A percentile compares a stretch with the other conserved stretches of the same genome.
Evolutionary conservation across 2,329 filamentous ascomycete genomes (phyloP).

Genomic region (Microdochium paspali): DNA sequence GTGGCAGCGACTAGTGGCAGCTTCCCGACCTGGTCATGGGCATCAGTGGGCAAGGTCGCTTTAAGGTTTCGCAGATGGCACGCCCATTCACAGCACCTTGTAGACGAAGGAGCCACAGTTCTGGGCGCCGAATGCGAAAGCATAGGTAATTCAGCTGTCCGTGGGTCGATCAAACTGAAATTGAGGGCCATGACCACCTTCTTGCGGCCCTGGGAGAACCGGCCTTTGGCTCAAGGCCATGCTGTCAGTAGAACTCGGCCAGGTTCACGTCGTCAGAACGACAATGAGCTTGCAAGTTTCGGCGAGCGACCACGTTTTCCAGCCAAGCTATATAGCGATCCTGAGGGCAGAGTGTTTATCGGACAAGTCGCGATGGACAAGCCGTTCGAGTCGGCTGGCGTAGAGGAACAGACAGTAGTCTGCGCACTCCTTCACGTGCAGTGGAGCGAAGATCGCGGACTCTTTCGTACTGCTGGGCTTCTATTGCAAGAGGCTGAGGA

Average conservation of each 20-base stretch:
- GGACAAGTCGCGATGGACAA: background rate
- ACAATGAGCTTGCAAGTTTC: too few species aligned
- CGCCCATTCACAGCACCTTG: background rate
- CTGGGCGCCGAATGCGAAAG: background rate
- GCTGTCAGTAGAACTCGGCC: too few species aligned
- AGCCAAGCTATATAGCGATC: too few species aligned
- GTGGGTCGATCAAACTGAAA: background rate
- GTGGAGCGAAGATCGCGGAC: background rate
- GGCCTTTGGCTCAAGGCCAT: too few species aligned
- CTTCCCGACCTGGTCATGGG: slow-evolving; percentile 12
- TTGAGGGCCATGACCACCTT: background rate
- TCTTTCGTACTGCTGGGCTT: background rate
- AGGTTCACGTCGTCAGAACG: too few species aligned
- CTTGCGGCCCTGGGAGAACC: background rate
- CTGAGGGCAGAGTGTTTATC: background rate
- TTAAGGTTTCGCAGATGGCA: slow-evolving; percentile 4
- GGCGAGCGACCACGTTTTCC: too few species aligned
- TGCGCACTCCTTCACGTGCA: background rate
- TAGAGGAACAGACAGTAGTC: background rate
- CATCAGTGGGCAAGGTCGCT: slow-evolving; percentile 8
- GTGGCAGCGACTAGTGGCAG: background rate
- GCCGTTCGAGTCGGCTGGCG: background rate
- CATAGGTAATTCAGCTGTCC: background rate
- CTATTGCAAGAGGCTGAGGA: background rate
- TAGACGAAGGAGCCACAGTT: background rate